Conservation (phyloP, 306 rosid species). For the Lotus japonicus region DNA sequence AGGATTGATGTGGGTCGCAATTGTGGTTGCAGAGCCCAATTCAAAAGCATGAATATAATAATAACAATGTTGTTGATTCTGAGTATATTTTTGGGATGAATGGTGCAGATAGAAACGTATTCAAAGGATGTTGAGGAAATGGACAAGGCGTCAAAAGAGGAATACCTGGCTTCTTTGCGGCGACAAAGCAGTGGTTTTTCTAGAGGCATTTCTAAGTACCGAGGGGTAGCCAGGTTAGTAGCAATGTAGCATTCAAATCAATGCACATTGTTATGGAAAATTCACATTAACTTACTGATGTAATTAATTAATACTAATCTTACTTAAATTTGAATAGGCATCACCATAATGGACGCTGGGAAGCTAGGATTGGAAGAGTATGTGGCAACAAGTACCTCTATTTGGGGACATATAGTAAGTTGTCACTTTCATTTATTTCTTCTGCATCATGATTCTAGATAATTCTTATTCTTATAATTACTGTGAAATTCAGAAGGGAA, state of each 20-base stretch:
- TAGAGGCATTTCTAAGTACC: constrained; percentile 87
- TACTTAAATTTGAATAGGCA: constrained; percentile 37
- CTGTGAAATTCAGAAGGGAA: background rate
- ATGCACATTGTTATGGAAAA: background rate
- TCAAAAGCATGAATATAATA: background rate
- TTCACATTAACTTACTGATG: too few species aligned
- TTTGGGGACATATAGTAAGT: constrained; percentile 83
- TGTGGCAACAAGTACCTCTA: constrained; percentile 90
- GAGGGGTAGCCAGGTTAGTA: constrained; percentile 96
- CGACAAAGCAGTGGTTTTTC: constrained; percentile 86
- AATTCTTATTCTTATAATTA: background rate
- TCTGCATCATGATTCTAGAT: background rate
- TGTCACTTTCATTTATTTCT: background rate
- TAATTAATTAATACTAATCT: background rate
- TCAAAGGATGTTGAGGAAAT: constrained; percentile 66
- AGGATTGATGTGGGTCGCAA: too few species aligned
- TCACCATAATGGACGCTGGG: constrained; percentile 97
- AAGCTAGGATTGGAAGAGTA: constrained; percentile 93
- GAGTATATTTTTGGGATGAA: background rate
- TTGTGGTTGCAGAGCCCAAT: too few species aligned
- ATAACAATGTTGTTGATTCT: background rate
- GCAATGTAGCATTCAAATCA: constrained; percentile 22
- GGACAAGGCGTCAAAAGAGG: constrained; percentile 58
- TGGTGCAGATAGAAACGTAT: constrained; percentile 55
- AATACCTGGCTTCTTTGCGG: constrained; percentile 74